These are phyloP conservation scores for Nyssa sinensis DNA, from an alignment of 148 eudicot genomes.

Conservation along the genomic window DNA sequence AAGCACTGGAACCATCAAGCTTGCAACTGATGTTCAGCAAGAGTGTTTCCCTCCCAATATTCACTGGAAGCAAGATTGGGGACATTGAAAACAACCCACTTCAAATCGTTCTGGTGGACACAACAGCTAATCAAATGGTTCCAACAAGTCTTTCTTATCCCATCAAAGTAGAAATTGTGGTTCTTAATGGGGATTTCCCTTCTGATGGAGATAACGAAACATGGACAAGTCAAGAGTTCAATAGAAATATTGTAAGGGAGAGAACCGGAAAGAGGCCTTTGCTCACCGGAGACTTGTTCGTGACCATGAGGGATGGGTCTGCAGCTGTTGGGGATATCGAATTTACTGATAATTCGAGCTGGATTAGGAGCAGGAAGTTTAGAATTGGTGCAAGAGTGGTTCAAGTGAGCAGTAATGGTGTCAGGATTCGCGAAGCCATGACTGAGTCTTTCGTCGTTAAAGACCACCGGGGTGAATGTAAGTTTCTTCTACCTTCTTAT, in stretches of 20 bases:
- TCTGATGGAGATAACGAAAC: constrained; percentile 7
- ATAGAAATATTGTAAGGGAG: constrained; percentile 40
- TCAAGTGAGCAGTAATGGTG: constrained; percentile 15
- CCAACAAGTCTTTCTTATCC: constrained; percentile 26
- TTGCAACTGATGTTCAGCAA: constrained; percentile 36
- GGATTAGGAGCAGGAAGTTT: constrained; percentile 68
- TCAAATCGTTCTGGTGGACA: constrained; percentile 38
- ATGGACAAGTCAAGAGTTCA: constrained; percentile 53
- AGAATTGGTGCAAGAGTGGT: constrained; percentile 63
- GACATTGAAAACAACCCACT: constrained; percentile 38
- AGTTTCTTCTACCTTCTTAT: constrained; percentile 19
- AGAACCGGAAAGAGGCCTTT: constrained; percentile 63
- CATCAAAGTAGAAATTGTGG: constrained; percentile 59
- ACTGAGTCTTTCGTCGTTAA: constrained; percentile 65
- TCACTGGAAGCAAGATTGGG: constrained; percentile 48
- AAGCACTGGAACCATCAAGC: constrained; percentile 43
- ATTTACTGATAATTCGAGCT: constrained; percentile 81
- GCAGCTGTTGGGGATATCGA: constrained; percentile 46
- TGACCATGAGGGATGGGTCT: constrained; percentile 44
- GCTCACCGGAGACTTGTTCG: constrained; percentile 46
- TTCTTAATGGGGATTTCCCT: constrained; percentile 60
- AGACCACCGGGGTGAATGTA: constrained; percentile 88
- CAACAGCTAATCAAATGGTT: constrained; percentile 18
- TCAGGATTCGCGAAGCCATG: constrained; percentile 45
- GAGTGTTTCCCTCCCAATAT: constrained; percentile 34